Evolutionary conservation across 169 alveolate genomes (phyloP), one percentile per base, ranked within the genome.

Genomic region (Cystoisospora suis): DNA sequence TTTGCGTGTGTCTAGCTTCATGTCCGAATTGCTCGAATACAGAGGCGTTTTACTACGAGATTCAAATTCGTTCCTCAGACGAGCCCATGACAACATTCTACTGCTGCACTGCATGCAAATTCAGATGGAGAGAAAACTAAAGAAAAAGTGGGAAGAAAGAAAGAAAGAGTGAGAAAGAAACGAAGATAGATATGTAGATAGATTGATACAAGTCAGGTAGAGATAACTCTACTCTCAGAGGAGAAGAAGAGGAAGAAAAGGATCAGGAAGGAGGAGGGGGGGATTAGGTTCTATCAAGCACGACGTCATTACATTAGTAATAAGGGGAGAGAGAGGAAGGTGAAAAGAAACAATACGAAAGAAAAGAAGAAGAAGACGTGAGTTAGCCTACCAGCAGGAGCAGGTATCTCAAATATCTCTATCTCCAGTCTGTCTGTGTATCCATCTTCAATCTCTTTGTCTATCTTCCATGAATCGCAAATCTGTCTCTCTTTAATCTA

Each of bases 41-140:
- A 27, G 94, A 94, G 65, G 98, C 98, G 12, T 96, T 92, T 92
- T 97, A 93, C 91, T 95, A 93, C 92, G 95, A 95, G 92, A 88
- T 97, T 23, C 97, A 97, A 92, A 96, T 96, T 56, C 65, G 98
- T 49, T 95, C 97, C 3, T 97, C 98, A n/a, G 98, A 97, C 87
- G 98, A 97, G 81, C 98, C 98, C 32, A 92, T 92, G 96, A 97
- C 98, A 36, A 94, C 94, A 49, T 97, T 97, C 87, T 97, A 93
- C 90, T 94, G 94, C 45, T 97, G 98, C 85, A 91, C 94, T 32
- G 69, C 91, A 27, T 97, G 98, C 88, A 32, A 70, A 9, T 46
- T 44, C n/a, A 77, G 88, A 29, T 90, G 93, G 93, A 79, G 88
- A 32, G 93, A 90, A 29, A 56, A 90, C 17, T 90, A 90, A 65